Evolutionary conservation across 2,329 filamentous ascomycete genomes (phyloP), one percentile per base, ranked within the genome.

Genomic region (Penicillium sp.): DNA sequence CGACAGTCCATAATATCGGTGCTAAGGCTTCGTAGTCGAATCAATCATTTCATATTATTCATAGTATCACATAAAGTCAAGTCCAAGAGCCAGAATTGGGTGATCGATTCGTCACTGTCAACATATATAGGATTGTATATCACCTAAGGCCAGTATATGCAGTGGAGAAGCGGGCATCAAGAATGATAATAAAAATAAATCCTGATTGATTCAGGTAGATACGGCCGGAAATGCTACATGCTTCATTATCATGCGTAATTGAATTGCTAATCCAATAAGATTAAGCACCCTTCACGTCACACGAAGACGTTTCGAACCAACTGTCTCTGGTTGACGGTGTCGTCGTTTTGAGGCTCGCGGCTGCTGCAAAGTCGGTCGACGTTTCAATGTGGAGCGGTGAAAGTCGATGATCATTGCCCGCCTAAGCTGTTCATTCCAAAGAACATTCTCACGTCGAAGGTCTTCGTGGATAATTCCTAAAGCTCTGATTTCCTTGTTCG

Each of bases 1-100:
- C 28, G 28, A 32, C 28, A 32, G 28, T 32, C 28, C 28, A 32
- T 37, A 39, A 48, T 48, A 48, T 44, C 41, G 28, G 34, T 43
- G 25, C 35, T 47, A 34, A 47, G 41, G 45, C 45, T 45, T 49
- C 13, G 43, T 43, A 47, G 41, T 49, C 45, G 26, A 45, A 48
- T 44, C n/a, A 40, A 44, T 7, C 13, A 27, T 48, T 48, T 44
- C 27, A 48, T 40, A 25, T 39, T 18, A 28, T 28, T 46, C 28
- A 33, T 46, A 3, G 6, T 36, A 45, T 44, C n/a, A 48, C 36
- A 13, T 12, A 44, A 48, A 44, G 41, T 48, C n/a, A 40, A 40
- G 41, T 40, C 12, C 41, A 13, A 44, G 46, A 36, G 45, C 39
- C 27, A 49, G 39, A 39, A 49, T 25, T 49, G 13, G 47, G 41